These are phyloP conservation scores for Tagetes erecta DNA, from an alignment of 129 eudicot species.

Conservation along the genomic window DNA sequence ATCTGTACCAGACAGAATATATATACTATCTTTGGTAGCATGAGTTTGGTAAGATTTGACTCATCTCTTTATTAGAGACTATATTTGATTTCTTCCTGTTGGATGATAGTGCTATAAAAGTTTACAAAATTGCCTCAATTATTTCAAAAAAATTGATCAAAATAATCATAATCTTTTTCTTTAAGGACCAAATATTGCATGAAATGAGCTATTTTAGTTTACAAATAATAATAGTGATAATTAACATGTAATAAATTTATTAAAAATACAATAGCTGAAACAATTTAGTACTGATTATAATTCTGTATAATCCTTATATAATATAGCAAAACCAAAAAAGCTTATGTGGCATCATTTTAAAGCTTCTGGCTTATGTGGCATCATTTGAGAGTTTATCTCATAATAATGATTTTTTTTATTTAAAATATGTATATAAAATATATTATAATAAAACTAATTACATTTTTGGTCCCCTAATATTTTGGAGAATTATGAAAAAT, in stretches of 20 bases:
- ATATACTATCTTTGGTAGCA: constrained; percentile 8
- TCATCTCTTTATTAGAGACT: not conserved
- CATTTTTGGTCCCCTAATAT: too few relatives aligned
- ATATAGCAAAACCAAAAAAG: too few relatives aligned
- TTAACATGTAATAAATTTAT: not conserved
- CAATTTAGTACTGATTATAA: too few relatives aligned
- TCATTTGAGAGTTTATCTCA: too few relatives aligned
- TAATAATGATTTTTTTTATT: too few relatives aligned
- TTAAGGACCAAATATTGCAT: not conserved
- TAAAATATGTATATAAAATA: too few relatives aligned
- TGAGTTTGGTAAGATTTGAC: constrained; percentile 35
- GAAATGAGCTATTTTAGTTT: not conserved
- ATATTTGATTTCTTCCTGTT: constrained; percentile 15
- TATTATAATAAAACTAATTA: too few relatives aligned
- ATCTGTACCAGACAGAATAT: not conserved
- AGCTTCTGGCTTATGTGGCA: too few relatives aligned
- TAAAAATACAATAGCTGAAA: not conserved
- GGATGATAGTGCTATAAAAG: constrained; percentile 20
- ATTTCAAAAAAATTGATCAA: not conserved
- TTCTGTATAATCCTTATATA: too few relatives aligned
- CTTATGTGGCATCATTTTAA: too few relatives aligned
- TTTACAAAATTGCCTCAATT: constrained; percentile 2
- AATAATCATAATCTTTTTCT: not conserved
- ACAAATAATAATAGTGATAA: too few relatives aligned
- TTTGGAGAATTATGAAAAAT: too few relatives aligned